phyloP scores from a whole-genome alignment of 176 grass and related monocot species.

The Melocanna baccifera region DNA sequence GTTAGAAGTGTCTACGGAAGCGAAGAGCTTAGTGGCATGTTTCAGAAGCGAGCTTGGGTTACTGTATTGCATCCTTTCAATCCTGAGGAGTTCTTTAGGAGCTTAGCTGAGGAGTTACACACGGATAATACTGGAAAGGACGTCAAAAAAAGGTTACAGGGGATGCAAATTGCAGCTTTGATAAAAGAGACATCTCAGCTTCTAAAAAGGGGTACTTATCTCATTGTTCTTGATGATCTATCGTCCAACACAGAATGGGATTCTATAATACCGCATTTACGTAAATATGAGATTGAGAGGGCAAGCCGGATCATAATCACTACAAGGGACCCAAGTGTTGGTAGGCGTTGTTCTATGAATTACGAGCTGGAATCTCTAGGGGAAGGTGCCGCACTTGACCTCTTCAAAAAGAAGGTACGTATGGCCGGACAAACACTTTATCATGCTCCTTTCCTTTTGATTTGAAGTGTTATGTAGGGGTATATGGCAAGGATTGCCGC shows the following conservation, averaged over 20 bases:
- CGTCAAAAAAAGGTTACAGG: neutral
- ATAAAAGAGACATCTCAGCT: neutral
- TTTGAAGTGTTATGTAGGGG: neutral
- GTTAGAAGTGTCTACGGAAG: neutral
- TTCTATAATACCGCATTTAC: neutral
- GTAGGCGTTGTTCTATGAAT: neutral
- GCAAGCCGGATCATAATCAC: conserved; percentile 12
- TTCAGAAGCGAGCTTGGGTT: no score
- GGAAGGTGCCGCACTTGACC: neutral
- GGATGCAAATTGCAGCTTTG: neutral
- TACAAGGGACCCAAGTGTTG: neutral
- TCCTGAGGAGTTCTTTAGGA: no score
- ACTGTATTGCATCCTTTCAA: no score
- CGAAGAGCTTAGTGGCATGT: neutral
- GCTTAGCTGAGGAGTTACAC: neutral
- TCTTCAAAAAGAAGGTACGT: conserved; percentile 21
- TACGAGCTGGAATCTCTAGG: neutral
- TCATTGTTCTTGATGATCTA: conserved; percentile 32
- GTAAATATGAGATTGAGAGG: neutral
- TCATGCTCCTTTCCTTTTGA: neutral
- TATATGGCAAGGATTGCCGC: neutral
- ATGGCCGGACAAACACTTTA: no score
- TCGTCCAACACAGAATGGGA: neutral
- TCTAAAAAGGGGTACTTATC: neutral
- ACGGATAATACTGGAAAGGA: neutral